phyloP scores from a whole-genome alignment of 768 basidiomycete species.

The Suillus plorans region DNA sequence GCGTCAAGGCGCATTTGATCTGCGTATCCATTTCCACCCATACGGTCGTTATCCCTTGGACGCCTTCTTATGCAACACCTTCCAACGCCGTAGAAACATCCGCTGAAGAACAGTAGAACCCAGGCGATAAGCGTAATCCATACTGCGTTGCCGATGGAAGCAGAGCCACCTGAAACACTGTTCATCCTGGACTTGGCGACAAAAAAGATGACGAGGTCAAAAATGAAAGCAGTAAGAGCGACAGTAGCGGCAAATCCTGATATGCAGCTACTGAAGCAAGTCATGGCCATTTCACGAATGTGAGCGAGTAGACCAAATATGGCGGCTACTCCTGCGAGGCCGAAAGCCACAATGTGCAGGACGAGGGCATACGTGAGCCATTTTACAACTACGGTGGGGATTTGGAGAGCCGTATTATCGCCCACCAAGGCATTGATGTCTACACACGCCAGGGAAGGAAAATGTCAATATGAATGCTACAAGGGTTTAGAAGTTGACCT shows the following conservation, averaged over 20 bases:
- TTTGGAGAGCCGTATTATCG: conserved; percentile 60
- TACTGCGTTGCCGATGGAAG: conserved; percentile 82
- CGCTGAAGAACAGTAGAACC: conserved; percentile 84
- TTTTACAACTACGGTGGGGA: conserved; percentile 83
- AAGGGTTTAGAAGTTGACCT: conserved; percentile 30
- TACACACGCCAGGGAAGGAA: conserved; percentile 27
- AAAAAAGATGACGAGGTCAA: conserved; percentile 91
- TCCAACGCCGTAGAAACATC: conserved; percentile 84
- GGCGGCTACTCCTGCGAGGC: conserved; percentile 65
- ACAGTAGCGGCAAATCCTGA: conserved; percentile 79
- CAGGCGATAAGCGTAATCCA: conserved; percentile 91
- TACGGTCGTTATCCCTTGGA: conserved; percentile 35
- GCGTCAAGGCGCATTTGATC: conserved; percentile 81
- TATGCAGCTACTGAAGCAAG: conserved; percentile 77
- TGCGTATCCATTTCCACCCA: conserved; percentile 38
- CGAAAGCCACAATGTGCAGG: conserved; percentile 87
- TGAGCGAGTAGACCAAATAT: conserved; percentile 88
- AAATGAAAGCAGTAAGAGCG: conserved; percentile 85
- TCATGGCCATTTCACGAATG: conserved; percentile 83
- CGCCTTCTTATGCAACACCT: conserved; percentile 78
- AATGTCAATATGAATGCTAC: not conserved
- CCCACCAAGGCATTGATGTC: conserved; percentile 84
- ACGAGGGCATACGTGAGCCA: conserved; percentile 95
- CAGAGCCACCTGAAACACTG: conserved; percentile 64
- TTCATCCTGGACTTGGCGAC: conserved; percentile 85